phyloP scores from a whole-genome alignment of 23 red algal species.

The Cyanidium caldarium region DNA sequence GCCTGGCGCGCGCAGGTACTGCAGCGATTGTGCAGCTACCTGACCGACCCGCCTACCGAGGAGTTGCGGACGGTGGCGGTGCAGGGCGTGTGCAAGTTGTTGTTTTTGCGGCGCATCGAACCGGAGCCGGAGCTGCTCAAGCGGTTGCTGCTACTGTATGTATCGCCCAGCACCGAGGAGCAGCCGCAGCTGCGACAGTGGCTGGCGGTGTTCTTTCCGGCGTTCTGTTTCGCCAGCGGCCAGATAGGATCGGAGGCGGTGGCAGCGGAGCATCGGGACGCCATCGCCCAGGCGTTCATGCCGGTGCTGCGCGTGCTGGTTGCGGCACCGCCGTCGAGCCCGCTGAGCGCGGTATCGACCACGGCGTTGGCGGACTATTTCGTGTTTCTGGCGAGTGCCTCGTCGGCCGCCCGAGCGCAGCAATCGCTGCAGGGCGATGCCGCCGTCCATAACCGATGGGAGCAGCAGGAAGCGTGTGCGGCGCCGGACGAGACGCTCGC shows the following conservation, averaged over 20 bases:
- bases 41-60: neutral
- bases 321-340: neutral
- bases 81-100: neutral
- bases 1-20: too few relatives aligned
- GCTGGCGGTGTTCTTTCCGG: neutral
- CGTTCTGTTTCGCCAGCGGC: neutral
- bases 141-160: neutral
- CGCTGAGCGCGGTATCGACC: neutral
- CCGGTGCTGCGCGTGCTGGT: neutral
- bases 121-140: conserved; percentile 4
- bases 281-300: neutral
- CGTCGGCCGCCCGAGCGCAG: too few relatives aligned
- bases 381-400: neutral
- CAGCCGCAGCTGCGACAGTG: neutral
- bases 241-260: too few relatives aligned
- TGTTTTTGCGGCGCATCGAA: neutral
- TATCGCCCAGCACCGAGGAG: neutral
- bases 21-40: neutral
- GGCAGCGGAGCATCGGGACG: neutral
- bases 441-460: too few relatives aligned
- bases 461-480: too few relatives aligned
- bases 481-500: too few relatives aligned
- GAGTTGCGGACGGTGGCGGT: neutral
- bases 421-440: too few relatives aligned
- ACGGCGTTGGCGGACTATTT: neutral